Conservation (phyloP, 345 rosid species). For the Brassica rapa region DNA sequence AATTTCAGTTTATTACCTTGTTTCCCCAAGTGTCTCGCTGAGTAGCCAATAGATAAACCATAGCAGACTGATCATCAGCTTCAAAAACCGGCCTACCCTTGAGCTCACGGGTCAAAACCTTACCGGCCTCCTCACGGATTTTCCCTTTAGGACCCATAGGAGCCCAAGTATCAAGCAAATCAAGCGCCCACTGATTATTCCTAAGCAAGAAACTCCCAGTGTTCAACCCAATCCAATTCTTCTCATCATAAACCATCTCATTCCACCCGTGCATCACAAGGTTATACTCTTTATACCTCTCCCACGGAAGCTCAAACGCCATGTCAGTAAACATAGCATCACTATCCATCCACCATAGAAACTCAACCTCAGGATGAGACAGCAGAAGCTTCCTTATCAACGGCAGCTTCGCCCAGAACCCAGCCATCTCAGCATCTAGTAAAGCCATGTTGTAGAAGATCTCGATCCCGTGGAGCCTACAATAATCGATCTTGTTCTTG, state of each 20-base stretch:
- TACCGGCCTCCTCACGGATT: background rate
- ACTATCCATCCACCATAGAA: background rate
- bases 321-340: background rate
- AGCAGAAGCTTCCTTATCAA: slow-evolving; percentile 62
- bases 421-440: slow-evolving; percentile 8
- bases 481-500: slow-evolving; percentile 82
- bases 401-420: slow-evolving; percentile 62
- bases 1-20: slow-evolving; percentile 38
- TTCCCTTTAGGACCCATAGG: background rate
- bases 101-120: background rate
- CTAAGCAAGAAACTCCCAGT: background rate
- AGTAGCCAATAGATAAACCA: background rate
- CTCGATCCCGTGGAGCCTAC: slow-evolving; percentile 67
- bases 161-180: background rate
- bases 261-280: background rate
- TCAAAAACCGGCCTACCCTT: background rate
- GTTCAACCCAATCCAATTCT: background rate
- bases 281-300: background rate
- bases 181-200: background rate
- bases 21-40: slow-evolving; percentile 63
- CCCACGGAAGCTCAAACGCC: background rate
- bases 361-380: slow-evolving; percentile 43
- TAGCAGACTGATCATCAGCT: background rate
- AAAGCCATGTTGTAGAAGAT: slow-evolving; percentile 71
- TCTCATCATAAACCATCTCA: background rate